Conservation (phyloP, 306 rosid genomes). For the Fragaria iinumae region DNA sequence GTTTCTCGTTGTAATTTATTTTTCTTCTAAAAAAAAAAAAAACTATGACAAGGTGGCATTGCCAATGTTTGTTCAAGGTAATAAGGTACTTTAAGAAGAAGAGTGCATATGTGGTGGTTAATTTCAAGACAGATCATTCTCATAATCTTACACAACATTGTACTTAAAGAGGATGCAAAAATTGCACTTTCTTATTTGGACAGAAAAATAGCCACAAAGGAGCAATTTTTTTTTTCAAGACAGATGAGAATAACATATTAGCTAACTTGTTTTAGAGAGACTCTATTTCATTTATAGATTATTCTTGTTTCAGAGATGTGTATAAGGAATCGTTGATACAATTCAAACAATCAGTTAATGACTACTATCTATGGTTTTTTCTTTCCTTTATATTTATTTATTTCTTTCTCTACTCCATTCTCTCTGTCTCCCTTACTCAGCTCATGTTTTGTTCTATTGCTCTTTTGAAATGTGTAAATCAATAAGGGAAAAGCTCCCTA, state of each 20-base stretch:
- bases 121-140: not conserved
- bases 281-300: not conserved
- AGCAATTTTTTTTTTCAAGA: not conserved
- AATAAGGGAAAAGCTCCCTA: no score
- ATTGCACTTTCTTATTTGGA: not conserved
- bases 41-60: not conserved
- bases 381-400: no score
- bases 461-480: no score
- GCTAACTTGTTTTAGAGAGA: not conserved
- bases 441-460: no score
- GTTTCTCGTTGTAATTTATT: no score
- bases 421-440: no score
- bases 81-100: not conserved
- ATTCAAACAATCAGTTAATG: no score
- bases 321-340: no score
- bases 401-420: no score
- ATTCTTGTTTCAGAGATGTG: not conserved
- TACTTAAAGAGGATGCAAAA: not conserved
- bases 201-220: not conserved
- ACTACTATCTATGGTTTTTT: no score
- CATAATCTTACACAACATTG: not conserved
- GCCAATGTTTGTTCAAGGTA: not conserved
- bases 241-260: not conserved
- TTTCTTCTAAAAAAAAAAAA: no score
- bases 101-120: not conserved